These are phyloP conservation scores for Nymphaea thermarum DNA, from an alignment of 164 flowering plant species.

Conservation along the genomic window DNA sequence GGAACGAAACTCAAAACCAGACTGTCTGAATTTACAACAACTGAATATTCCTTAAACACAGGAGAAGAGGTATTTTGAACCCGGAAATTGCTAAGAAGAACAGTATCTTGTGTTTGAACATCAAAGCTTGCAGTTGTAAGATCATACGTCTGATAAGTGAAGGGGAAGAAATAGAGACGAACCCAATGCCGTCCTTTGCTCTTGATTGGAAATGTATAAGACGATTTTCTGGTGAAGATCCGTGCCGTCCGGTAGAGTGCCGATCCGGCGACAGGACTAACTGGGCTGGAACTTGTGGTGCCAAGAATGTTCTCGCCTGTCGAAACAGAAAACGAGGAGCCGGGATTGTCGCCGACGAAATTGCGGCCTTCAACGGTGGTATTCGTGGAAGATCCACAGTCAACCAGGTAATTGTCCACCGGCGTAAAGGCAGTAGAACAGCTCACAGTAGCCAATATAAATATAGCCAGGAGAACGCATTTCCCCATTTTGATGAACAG, in stretches of 20 bases:
- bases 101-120: constrained; percentile 38
- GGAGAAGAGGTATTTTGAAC: constrained; percentile 3
- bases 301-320: constrained; percentile 27
- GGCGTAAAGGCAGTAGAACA: constrained; percentile 25
- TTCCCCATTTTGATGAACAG: no score
- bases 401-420: constrained; percentile 39
- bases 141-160: constrained; percentile 18
- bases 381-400: constrained; percentile 59
- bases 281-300: constrained; percentile 16
- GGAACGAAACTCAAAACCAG: constrained; percentile 47
- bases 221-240: constrained; percentile 29
- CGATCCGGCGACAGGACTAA: constrained; percentile 4
- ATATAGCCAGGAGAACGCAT: constrained; percentile 9
- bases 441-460: constrained; percentile 1
- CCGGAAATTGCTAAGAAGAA: constrained; percentile 38
- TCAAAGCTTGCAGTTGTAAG: constrained; percentile 47
- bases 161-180: constrained; percentile 76
- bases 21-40: constrained; percentile 29
- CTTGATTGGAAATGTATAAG: constrained; percentile 34
- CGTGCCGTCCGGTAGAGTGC: constrained; percentile 47
- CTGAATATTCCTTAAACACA: constrained; percentile 44
- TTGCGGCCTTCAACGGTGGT: constrained; percentile 31
- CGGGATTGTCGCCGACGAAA: constrained; percentile 35
- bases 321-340: constrained; percentile 14
- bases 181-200: constrained; percentile 61